Base-by-base conservation (phyloP, 2,329 filamentous ascomycete species). In the Canariomyces notabilis region DNA sequence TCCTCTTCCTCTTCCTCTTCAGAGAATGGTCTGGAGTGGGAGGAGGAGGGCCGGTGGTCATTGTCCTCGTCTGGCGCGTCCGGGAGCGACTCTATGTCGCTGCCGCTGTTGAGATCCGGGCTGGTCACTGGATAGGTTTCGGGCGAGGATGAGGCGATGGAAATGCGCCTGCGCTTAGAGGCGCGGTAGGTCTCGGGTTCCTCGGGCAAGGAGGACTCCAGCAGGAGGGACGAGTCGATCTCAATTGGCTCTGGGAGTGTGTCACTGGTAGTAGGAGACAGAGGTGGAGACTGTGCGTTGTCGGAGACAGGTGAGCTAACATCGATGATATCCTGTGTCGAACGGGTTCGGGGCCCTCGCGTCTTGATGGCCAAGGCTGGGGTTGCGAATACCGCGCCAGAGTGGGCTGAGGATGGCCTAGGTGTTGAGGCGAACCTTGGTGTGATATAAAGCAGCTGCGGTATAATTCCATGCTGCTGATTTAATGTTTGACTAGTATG, bases 151-250 rank as follows among this genome's bases (percentile, higher is more conserved):
- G 51, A 51, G 8, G 50, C 44, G 19, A 64, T 56, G 7, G 66
- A 68, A 16, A 69, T 57, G 15, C 66, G 64, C 7, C 67, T 60
- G n/a, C 67, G 64, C 48, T 70, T 70, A 0, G 61, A 57, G 19
- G 57, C 58, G 32, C 55, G 54, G 1, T 46, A 46, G 18, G 46
- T 33, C 8, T 50, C 36, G 16, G 33, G 31, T 5, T 37, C 37
- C 3, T 45, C 39, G n/a, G 21, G 18, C 29, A 32, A 33, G 5
- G 42, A 45, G 19, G 54, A 55, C 20, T 50, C 48, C 2, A 53
- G 55, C 2, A 52, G 46, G 9, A 51, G 55, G 1, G 57, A 57
- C 1, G 59, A 60, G 12, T 54, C 53, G 4, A 55, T 44, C 18
- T 60, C 57, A 15, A 61, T 56, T 6, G 56, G 49, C 14, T 59